Evolutionary conservation across 78 protist species (phyloP), one percentile per base, ranked within the genome.

Genomic region (Dictyostelium brefeldianum): DNA sequence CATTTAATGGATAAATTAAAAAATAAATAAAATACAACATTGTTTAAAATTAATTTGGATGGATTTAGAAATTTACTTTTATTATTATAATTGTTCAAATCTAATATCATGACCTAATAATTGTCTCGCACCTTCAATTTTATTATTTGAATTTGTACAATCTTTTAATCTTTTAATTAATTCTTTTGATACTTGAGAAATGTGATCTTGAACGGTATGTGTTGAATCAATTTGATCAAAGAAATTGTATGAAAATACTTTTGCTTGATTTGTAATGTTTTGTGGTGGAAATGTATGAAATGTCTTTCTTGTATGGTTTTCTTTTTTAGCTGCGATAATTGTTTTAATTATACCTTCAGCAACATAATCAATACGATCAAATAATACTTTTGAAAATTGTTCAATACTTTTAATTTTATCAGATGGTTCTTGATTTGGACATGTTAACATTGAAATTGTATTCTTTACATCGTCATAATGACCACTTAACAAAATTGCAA

Each of bases 101-200:
- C 27, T 77, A 27, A 77, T 77, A 77, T 77, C 64, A 22, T 53
- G 36, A 62, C 78, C 84, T 51, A 87, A 48, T 7, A 74, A 20
- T 15, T 50, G 6, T 65, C 93, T 74, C 4, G 69, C 93, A 18
- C 43, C 70, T 15, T 87, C 84, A 9, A 87, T 50, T 78, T 87
- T 87, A 4, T 50, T 3, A 43, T 67, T 31, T 18, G 64, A 15
- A 29, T 31, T 25, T 22, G 78, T 59, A 27, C 43, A 36, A 1
- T 3, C 8, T 62, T 77, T 77, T 8, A 87, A 11, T 15, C 51
- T 22, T 7, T 64, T 27, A 22, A 87, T 77, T 20, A 87, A 62
- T 25, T 27, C 41, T 36, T 64, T 87, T 12, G 84, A 77, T 11
- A 87, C 84, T 5, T 12, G 2, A 7, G 83, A 77, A 14, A 77